phyloP scores from a whole-genome alignment of 345 rosid species.

The Nephelium lappaceum region DNA sequence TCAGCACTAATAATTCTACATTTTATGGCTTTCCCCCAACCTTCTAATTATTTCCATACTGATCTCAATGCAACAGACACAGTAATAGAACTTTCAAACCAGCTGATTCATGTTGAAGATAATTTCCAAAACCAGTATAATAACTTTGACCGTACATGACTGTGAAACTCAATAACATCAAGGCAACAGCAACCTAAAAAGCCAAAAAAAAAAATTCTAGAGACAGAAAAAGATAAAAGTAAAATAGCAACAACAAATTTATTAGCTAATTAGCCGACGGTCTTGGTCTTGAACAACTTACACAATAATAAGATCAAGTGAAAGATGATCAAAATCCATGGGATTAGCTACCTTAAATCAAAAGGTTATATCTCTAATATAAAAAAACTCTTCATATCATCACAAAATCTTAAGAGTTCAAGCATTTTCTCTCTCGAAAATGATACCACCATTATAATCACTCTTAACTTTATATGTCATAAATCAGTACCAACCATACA shows the following conservation, averaged over 20 bases:
- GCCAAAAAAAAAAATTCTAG: no score
- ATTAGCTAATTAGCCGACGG: not conserved
- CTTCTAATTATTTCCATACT: not conserved
- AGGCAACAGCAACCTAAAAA: not conserved
- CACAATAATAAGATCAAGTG: no score
- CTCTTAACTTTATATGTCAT: no score
- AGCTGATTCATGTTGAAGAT: not conserved
- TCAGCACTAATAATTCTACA: not conserved
- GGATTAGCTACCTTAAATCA: no score
- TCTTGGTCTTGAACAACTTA: not conserved
- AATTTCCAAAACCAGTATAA: not conserved
- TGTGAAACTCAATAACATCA: not conserved
- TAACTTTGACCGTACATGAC: not conserved
- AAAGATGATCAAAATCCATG: not conserved
- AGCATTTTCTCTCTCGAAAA: not conserved
- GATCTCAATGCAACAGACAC: not conserved
- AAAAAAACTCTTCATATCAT: no score
- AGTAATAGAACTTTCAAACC: not conserved
- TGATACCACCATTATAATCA: not conserved
- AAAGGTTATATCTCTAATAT: no score
- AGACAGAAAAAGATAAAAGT: not conserved
- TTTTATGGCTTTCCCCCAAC: not conserved
- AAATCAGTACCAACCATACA: not conserved
- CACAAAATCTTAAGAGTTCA: not conserved
- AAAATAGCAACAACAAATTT: not conserved